Base-by-base conservation (phyloP, 2,329 filamentous ascomycete species). In the Waltergamsia citrina region DNA sequence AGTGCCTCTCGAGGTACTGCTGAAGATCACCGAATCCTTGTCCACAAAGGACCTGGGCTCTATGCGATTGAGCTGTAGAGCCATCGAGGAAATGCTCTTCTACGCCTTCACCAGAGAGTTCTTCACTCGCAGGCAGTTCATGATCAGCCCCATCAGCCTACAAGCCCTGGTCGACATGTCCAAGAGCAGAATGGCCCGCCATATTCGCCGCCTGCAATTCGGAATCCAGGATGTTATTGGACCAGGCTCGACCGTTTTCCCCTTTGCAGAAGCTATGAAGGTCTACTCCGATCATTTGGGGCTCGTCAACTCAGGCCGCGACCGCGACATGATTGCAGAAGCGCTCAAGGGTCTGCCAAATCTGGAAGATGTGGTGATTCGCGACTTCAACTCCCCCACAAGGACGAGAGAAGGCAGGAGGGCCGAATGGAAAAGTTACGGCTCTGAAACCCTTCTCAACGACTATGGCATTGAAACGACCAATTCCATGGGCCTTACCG, bases 71-170 rank as follows among this genome's bases (percentile, higher is more conserved):
- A 63, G 63, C 3, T 78, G 74, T 56, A 72, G 66, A 36, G 50
- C 59, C 14, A 47, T 77, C 10, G 75, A 81, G 47, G 53, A 53
- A 15, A 56, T 60, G 2, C 56, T 80, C 10, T 72, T 73, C 50
- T 57, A 64, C 32, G 60, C 59, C 22, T 82, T 81, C 43, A 60
- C 67, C 19, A 58, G 58, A 17, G 75, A 80, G 41, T 83, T 78
- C 59, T 83, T 84, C 53, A 62, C 58, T 33, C 75, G 74, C 50
- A 73, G 70, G 45, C 76, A 81, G 46, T 83, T 81, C 53, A 77
- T 79, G 69, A 47, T 80, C 35, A 68, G 67, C 2, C 57, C 70
- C 22, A 53, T 62, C 42, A 81, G 76, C 43, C 55, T 81, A 8
- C 61, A 69, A 34, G 59, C 67, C 0, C 57, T 80, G 9, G 41